phyloP scores from a whole-genome alignment of 108 stramenopile species.

The Ochromonas danica region DNA sequence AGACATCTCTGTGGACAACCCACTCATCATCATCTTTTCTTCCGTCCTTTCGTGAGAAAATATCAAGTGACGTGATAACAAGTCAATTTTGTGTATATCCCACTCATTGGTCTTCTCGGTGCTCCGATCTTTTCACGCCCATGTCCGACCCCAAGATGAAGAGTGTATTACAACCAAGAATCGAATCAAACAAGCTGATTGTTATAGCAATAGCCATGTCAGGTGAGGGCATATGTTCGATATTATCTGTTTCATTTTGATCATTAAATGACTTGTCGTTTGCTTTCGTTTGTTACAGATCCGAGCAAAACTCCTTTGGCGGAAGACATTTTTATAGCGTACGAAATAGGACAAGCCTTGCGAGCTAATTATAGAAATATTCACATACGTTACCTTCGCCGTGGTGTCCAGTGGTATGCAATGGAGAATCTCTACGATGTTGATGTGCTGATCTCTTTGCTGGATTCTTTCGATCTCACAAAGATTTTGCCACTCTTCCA shows the following conservation, averaged over 20 bases:
- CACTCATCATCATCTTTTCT: too few relatives aligned
- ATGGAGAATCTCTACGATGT: not conserved
- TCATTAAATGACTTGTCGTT: not conserved
- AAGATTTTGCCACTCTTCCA: not conserved
- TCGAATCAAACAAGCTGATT: too few relatives aligned
- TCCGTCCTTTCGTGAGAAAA: too few relatives aligned
- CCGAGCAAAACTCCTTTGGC: not conserved
- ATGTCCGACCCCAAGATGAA: too few relatives aligned
- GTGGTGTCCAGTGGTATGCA: not conserved
- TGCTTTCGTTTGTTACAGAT: not conserved
- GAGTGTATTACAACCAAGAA: too few relatives aligned
- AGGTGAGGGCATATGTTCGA: too few relatives aligned
- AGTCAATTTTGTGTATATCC: too few relatives aligned
- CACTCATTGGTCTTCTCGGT: too few relatives aligned
- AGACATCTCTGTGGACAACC: too few relatives aligned
- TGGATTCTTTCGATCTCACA: conserved; percentile 6
- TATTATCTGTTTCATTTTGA: not conserved
- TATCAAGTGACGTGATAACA: too few relatives aligned
- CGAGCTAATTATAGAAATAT: not conserved
- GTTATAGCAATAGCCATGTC: too few relatives aligned
- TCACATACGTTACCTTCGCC: conserved; percentile 4
- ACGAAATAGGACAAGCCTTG: conserved; percentile 25
- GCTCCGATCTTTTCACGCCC: too few relatives aligned
- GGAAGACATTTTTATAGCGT: conserved; percentile 23
- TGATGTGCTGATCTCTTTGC: conserved; percentile 18